phyloP scores from a whole-genome alignment of 495 filamentous ascomycete genomes.

The Annulohypoxylon moriforme region DNA sequence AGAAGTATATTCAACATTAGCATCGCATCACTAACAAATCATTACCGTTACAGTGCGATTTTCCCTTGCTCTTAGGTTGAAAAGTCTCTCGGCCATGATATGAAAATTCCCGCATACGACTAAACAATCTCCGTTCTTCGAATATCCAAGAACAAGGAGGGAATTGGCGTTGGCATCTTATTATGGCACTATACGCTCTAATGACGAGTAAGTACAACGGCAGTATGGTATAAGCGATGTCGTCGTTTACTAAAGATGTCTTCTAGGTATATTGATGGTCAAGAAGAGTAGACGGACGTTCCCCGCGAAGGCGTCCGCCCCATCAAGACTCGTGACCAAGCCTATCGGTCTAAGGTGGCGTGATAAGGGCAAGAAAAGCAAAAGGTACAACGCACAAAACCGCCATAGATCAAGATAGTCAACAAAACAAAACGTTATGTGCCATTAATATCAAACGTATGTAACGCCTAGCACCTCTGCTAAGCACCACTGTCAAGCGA shows the following conservation, averaged over 20 bases:
- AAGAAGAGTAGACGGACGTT: neutral
- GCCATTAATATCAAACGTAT: neutral
- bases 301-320: neutral
- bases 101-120: too few species aligned
- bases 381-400: neutral
- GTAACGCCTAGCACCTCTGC: constrained; percentile 16
- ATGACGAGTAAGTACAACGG: neutral
- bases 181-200: neutral
- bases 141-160: too few species aligned
- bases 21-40: too few species aligned
- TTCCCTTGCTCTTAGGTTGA: too few species aligned
- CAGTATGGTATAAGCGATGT: neutral
- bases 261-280: neutral
- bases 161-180: neutral
- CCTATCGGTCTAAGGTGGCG: neutral
- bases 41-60: too few species aligned
- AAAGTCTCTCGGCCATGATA: too few species aligned
- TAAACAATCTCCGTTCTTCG: too few species aligned
- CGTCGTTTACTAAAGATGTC: neutral
- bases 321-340: neutral
- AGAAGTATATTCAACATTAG: too few species aligned
- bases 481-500: constrained; percentile 8
- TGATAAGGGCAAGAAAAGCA: neutral
- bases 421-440: neutral
- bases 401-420: neutral